phyloP scores from a whole-genome alignment of 495 filamentous ascomycete species.

The Cairneyella variabilis region DNA sequence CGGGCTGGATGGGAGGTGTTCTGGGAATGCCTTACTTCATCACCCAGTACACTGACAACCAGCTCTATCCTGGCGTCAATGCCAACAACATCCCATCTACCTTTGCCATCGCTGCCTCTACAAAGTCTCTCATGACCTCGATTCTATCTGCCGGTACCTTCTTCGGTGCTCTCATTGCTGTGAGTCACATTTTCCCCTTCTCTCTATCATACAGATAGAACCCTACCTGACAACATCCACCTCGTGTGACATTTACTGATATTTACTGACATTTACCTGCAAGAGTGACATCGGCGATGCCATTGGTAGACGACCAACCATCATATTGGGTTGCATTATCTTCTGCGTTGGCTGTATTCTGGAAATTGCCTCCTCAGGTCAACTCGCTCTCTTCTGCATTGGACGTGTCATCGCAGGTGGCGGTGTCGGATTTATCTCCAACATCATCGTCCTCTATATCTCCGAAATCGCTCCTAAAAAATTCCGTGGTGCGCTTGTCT shows the following conservation, averaged over 20 bases:
- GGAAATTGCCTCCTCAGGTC: slow-evolving; percentile 63
- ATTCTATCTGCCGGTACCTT: slow-evolving; percentile 88
- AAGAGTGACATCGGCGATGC: slow-evolving; percentile 64
- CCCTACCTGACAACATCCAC: too few species aligned
- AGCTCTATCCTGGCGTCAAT: neutral
- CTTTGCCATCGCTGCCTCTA: slow-evolving; percentile 45
- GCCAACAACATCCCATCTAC: neutral
- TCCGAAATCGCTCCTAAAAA: slow-evolving; percentile 60
- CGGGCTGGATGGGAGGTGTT: slow-evolving; percentile 57
- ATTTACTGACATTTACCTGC: too few species aligned
- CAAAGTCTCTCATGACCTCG: slow-evolving; percentile 71
- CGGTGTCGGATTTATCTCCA: slow-evolving; percentile 78
- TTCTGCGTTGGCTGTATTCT: slow-evolving; percentile 77
- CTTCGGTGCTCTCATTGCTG: slow-evolving; percentile 71
- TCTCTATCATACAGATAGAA: too few species aligned
- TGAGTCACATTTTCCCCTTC: too few species aligned
- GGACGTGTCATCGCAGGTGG: slow-evolving; percentile 78
- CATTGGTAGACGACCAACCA: slow-evolving; percentile 67
- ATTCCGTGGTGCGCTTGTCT: slow-evolving; percentile 65
- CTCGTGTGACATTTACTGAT: too few species aligned
- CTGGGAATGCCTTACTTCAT: slow-evolving; percentile 51
- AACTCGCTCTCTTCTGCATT: slow-evolving; percentile 64
- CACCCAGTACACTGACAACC: slow-evolving; percentile 46
- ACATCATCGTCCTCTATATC: slow-evolving; percentile 57
- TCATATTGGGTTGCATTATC: slow-evolving; percentile 60